Percentiles rank a stretch among this genome's conserved stretches.
These are phyloP conservation scores for Morella rubra DNA, from an alignment of 306 rosid genomes.

Conservation along the genomic window DNA sequence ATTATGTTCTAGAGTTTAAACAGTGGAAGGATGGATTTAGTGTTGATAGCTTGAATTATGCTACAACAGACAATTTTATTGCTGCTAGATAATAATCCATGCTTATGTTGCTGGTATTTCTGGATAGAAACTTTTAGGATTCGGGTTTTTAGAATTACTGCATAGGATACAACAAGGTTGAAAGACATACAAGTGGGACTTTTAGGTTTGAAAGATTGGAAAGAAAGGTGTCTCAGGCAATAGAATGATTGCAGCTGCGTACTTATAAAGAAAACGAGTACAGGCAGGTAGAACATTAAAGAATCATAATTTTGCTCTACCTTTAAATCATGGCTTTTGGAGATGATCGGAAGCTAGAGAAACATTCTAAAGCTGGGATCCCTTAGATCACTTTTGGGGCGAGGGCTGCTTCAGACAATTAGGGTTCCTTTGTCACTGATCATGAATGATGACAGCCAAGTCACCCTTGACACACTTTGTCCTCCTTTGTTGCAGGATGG, in stretches of 20 bases:
- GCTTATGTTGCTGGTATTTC: background rate
- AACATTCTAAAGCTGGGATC: background rate
- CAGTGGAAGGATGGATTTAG: background rate
- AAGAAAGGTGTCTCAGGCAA: no score
- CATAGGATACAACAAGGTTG: background rate
- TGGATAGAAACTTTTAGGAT: background rate
- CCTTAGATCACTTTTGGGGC: background rate
- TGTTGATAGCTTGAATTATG: background rate
- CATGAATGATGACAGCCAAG: background rate
- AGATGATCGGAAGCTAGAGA: background rate
- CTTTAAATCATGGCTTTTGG: no score
- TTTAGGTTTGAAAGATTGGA: no score
- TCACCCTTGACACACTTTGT: slow-evolving; percentile 2
- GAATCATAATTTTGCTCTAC: no score
- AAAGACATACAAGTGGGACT: background rate
- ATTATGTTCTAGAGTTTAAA: background rate
- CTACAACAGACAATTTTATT: background rate
- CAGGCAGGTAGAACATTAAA: no score
- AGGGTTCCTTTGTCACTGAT: background rate
- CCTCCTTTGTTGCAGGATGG: slow-evolving; percentile 61
- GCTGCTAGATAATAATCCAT: background rate
- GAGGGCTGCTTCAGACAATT: background rate
- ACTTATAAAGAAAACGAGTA: no score
- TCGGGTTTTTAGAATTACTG: background rate
- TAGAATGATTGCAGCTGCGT: no score